Conservation (phyloP, 495 filamentous ascomycete genomes). For the Tuber brumale region DNA sequence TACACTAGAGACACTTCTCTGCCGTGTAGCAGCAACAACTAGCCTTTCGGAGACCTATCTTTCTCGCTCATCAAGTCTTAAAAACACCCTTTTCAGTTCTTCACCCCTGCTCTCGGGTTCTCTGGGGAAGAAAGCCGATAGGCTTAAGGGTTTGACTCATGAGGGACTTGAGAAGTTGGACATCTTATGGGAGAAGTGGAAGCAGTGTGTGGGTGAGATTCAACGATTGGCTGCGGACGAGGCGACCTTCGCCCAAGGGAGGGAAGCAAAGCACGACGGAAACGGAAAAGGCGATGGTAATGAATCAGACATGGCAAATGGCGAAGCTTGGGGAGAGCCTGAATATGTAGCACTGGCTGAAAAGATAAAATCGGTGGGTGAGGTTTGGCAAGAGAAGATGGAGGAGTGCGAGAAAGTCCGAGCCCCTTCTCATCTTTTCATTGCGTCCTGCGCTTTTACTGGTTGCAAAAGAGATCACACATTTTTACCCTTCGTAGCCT, state of each 20-base stretch:
- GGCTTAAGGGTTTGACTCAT: constrained; percentile 11
- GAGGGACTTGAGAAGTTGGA: constrained; percentile 18
- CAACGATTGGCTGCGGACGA: constrained; percentile 15
- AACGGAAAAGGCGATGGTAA: background rate
- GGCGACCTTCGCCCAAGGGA: constrained; percentile 2
- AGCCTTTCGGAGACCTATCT: constrained; percentile 22
- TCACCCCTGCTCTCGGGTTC: constrained; percentile 18
- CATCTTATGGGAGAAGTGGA: constrained; percentile 21
- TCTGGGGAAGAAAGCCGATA: constrained; percentile 7
- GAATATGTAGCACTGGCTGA: constrained; percentile 18
- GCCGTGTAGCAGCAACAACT: constrained; percentile 30
- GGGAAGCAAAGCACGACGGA: constrained; percentile 1
- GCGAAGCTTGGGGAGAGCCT: constrained; percentile 7
- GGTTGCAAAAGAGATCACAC: background rate
- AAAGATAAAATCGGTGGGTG: constrained; percentile 26
- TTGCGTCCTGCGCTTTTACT: background rate
- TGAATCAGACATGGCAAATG: constrained; percentile 9
- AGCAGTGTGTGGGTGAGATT: constrained; percentile 22
- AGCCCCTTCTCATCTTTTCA: background rate
- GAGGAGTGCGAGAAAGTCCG: constrained; percentile 39
- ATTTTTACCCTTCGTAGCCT: background rate
- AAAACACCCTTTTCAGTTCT: constrained; percentile 19
- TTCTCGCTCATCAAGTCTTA: constrained; percentile 15
- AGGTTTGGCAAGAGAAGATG: constrained; percentile 35
- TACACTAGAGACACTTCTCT: constrained; percentile 31